These are phyloP conservation scores for Beauveria sp. DNA, from an alignment of 2,329 filamentous ascomycete genomes.

Conservation along the genomic window DNA sequence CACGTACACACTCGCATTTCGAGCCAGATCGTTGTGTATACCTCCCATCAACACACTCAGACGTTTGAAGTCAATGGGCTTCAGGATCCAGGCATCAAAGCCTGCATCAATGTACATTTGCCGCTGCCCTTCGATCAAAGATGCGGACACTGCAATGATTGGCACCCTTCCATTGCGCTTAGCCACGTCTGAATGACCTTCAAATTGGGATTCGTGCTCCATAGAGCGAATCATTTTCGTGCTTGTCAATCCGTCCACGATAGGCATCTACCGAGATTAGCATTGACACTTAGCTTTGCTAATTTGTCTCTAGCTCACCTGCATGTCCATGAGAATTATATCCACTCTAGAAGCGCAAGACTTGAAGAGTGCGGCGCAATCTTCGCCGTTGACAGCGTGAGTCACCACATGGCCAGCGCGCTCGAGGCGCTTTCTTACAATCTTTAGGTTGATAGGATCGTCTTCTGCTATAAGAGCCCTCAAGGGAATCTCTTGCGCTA, in stretches of 20 bases:
- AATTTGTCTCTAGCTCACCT: slow-evolving; percentile 47
- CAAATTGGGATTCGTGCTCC: slow-evolving; percentile 47
- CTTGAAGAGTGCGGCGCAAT: slow-evolving; percentile 65
- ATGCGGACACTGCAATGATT: slow-evolving; percentile 82
- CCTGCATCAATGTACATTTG: slow-evolving; percentile 67
- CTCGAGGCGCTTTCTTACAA: slow-evolving; percentile 72
- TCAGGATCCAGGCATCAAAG: slow-evolving; percentile 87
- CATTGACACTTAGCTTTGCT: background rate
- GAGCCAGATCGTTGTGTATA: slow-evolving; percentile 52
- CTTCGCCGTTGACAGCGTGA: slow-evolving; percentile 75
- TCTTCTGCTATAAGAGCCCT: slow-evolving; percentile 77
- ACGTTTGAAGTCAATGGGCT: slow-evolving; percentile 76
- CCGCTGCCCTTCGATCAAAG: slow-evolving; percentile 62
- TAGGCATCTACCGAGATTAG: slow-evolving; percentile 63
- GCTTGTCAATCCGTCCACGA: slow-evolving; percentile 75
- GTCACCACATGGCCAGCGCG: slow-evolving; percentile 65
- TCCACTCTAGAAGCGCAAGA: slow-evolving; percentile 60
- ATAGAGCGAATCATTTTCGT: slow-evolving; percentile 75
- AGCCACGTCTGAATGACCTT: slow-evolving; percentile 51
- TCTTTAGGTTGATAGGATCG: slow-evolving; percentile 78
- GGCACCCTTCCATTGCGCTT: slow-evolving; percentile 59
- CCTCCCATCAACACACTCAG: slow-evolving; percentile 62
- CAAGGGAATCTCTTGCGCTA: slow-evolving; percentile 15
- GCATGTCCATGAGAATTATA: slow-evolving; percentile 86
- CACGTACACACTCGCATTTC: slow-evolving; percentile 58